Evolutionary conservation across 768 basidiomycete genomes (phyloP).

Genomic region (Tulasnella sp.): DNA sequence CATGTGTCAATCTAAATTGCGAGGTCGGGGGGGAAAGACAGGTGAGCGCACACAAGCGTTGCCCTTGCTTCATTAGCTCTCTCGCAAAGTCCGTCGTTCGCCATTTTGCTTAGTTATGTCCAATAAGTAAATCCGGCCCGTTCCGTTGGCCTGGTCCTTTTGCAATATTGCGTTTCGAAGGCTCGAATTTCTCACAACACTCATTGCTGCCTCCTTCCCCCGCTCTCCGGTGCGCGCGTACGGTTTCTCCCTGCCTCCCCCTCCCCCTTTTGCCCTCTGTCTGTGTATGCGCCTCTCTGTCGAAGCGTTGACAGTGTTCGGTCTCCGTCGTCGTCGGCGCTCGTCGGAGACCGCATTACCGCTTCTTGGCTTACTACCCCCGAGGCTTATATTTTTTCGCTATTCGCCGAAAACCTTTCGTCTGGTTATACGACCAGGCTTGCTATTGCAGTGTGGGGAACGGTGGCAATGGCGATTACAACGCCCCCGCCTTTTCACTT

Average conservation of each 20-base stretch:
- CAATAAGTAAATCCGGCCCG: constrained; percentile 9
- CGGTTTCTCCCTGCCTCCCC: background rate
- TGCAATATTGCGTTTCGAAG: background rate
- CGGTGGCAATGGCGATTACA: background rate
- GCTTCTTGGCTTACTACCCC: background rate
- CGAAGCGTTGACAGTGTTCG: background rate
- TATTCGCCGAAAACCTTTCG: constrained; percentile 8
- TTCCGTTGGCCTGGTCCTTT: background rate
- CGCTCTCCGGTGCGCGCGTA: background rate
- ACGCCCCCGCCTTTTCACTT: background rate
- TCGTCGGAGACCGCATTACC: background rate
- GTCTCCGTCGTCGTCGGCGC: constrained; percentile 7
- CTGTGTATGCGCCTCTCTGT: background rate
- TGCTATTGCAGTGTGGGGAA: background rate
- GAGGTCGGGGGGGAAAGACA: background rate
- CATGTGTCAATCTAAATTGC: background rate
- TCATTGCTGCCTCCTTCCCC: too few relatives aligned
- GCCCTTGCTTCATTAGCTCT: background rate
- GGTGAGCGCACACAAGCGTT: background rate
- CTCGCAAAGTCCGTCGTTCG: background rate
- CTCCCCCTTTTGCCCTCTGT: background rate
- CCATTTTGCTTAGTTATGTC: background rate
- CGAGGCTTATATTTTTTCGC: background rate
- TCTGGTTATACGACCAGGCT: background rate
- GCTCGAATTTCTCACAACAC: too few relatives aligned